Conservation (phyloP, 352 stramenopile species). For the Elongisporangium undulatum region DNA sequence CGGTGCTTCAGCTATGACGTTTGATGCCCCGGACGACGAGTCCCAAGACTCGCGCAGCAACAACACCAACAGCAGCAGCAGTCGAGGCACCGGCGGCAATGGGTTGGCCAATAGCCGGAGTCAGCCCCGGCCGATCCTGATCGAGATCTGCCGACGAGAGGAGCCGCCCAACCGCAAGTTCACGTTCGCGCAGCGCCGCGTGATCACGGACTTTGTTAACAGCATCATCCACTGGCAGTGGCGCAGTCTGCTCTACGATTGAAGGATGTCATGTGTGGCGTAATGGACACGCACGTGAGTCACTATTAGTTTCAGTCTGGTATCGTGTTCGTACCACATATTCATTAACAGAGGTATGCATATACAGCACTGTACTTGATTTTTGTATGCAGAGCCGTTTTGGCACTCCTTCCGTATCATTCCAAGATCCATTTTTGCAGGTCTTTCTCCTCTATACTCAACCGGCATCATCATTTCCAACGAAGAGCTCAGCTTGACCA, state of each 20-base stretch:
- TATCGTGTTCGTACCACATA: not conserved
- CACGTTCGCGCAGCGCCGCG: slow-evolving; percentile 73
- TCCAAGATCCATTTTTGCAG: not conserved
- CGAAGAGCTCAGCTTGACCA: not conserved
- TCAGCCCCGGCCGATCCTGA: slow-evolving; percentile 25
- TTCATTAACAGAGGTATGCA: not conserved
- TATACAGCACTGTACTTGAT: not conserved
- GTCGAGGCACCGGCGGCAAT: slow-evolving; percentile 8
- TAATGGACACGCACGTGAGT: not conserved
- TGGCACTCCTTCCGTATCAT: not conserved
- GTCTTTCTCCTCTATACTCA: not conserved
- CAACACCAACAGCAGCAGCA: slow-evolving; percentile 13
- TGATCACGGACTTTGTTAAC: slow-evolving; percentile 86
- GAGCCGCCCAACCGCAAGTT: slow-evolving; percentile 76
- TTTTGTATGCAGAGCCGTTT: not conserved
- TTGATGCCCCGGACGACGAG: not conserved
- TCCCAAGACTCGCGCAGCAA: slow-evolving; percentile 7
- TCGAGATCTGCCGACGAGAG: slow-evolving; percentile 85
- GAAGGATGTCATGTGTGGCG: slow-evolving; percentile 9
- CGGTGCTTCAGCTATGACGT: slow-evolving; percentile 2
- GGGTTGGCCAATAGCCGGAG: slow-evolving; percentile 13
- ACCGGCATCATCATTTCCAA: not conserved
- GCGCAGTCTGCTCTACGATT: slow-evolving; percentile 84
- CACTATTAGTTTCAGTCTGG: not conserved
- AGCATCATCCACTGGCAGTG: slow-evolving; percentile 87